phyloP scores from a whole-genome alignment of 768 basidiomycete genomes.

The Strobilomyces echinocephalus region DNA sequence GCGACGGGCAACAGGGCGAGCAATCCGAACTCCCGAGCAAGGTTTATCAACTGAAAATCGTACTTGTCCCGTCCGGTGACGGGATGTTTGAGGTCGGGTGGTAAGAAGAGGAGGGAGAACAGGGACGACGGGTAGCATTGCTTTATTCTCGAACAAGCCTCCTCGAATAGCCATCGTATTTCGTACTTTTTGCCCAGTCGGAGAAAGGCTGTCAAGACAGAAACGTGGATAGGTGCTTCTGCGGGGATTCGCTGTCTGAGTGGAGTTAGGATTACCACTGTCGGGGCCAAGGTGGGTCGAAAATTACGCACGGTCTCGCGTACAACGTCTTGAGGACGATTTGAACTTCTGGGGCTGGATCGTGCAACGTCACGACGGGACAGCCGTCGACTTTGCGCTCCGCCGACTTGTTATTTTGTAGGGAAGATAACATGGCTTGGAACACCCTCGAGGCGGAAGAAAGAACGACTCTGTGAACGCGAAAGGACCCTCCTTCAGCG shows the following conservation, averaged over 20 bases:
- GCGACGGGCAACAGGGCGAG: slow-evolving; percentile 22
- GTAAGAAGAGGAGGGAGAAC: slow-evolving; percentile 23
- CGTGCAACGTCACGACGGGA: slow-evolving; percentile 19
- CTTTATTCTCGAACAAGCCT: slow-evolving; percentile 17
- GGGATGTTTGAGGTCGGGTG: slow-evolving; percentile 18
- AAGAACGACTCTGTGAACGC: slow-evolving; percentile 19
- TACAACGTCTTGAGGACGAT: slow-evolving; percentile 24
- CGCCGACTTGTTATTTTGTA: slow-evolving; percentile 5
- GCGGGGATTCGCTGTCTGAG: slow-evolving; percentile 20
- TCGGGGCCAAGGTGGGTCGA: neutral
- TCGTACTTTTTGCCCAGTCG: slow-evolving; percentile 24
- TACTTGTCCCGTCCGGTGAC: slow-evolving; percentile 22
- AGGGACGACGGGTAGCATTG: slow-evolving; percentile 17
- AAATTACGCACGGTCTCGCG: slow-evolving; percentile 19
- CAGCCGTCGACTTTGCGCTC: slow-evolving; percentile 21
- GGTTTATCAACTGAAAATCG: slow-evolving; percentile 24
- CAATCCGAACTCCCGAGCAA: slow-evolving; percentile 21
- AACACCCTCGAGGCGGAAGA: slow-evolving; percentile 22
- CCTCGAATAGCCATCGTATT: slow-evolving; percentile 21
- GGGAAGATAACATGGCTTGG: slow-evolving; percentile 15
- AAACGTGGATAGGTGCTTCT: slow-evolving; percentile 17
- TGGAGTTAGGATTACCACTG: slow-evolving; percentile 2
- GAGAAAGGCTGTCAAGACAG: slow-evolving; percentile 21
- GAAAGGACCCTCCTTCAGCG: slow-evolving; percentile 19
- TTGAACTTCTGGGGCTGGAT: slow-evolving; percentile 20